A percentile compares a stretch with the other conserved stretches of the same genome.
These are phyloP conservation scores for Phytophthora meadii DNA, from an alignment of 352 stramenopile genomes.

Conservation along the genomic window DNA sequence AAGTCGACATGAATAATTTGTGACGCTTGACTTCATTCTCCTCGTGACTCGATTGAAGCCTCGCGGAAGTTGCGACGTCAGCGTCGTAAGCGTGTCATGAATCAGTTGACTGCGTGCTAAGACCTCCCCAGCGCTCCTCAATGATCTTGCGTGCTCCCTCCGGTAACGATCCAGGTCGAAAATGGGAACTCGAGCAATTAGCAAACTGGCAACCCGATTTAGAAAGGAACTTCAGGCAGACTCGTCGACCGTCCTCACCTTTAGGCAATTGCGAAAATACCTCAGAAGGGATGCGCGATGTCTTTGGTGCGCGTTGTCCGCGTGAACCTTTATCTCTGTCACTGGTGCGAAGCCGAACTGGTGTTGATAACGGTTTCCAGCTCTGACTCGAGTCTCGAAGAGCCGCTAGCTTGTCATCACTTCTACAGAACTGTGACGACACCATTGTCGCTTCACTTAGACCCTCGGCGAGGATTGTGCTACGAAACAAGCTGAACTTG, in stretches of 20 bases:
- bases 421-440: conserved; percentile 10
- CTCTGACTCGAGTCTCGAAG: conserved; percentile 3
- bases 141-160: conserved; percentile 2
- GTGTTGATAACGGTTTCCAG: background rate
- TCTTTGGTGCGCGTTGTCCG: background rate
- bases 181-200: conserved; percentile 17
- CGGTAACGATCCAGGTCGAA: conserved; percentile 1
- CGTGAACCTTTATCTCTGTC: background rate
- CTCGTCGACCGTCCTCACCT: background rate
- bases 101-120: background rate
- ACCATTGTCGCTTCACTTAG: background rate
- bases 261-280: background rate
- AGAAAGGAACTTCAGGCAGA: conserved; percentile 20
- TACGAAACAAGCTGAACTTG: conserved; percentile 23
- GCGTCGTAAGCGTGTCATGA: conserved; percentile 1
- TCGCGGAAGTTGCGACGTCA: too few species aligned
- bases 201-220: background rate
- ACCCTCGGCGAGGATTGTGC: background rate
- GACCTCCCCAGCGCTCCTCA: background rate
- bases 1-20: too few species aligned
- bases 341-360: background rate
- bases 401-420: conserved; percentile 14
- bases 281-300: background rate
- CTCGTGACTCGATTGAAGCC: too few species aligned
- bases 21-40: too few species aligned